These are phyloP conservation scores for Teratosphaeria zuluensis DNA, from an alignment of 2,329 filamentous ascomycete species.

Conservation along the genomic window DNA sequence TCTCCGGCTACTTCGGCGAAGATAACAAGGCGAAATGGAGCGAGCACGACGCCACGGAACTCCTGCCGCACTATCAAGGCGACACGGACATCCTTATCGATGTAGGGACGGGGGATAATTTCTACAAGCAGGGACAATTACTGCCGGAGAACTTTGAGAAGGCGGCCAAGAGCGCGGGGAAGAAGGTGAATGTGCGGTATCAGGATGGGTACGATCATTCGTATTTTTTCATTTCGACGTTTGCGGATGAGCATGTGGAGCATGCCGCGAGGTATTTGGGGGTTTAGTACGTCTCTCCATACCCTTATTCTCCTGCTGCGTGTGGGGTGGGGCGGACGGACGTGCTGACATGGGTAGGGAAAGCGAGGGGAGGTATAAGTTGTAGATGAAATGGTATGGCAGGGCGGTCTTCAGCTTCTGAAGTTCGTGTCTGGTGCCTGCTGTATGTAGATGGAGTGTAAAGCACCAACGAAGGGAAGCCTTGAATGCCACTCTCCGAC, in stretches of 20 bases:
- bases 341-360: constrained; percentile 6
- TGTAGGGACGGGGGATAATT: constrained; percentile 88
- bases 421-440: too few species aligned
- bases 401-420: too few species aligned
- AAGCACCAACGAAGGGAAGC: neutral
- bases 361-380: constrained; percentile 4
- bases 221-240: constrained; percentile 91
- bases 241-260: constrained; percentile 81
- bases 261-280: constrained; percentile 78
- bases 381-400: neutral
- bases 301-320: neutral
- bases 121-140: constrained; percentile 89
- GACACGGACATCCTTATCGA: constrained; percentile 75
- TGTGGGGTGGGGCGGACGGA: neutral
- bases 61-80: constrained; percentile 65
- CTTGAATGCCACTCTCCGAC: too few species aligned
- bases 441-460: neutral
- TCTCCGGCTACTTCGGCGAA: constrained; percentile 77
- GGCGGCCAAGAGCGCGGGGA: constrained; percentile 66
- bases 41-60: constrained; percentile 83
- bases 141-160: constrained; percentile 85
- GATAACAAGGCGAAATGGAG: constrained; percentile 67
- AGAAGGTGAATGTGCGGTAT: constrained; percentile 68
- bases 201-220: constrained; percentile 93
- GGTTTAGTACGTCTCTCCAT: constrained; percentile 12